A percentile compares a stretch with the other conserved stretches of the same genome.
Conservation (phyloP, 164 flowering plant genomes). For the Aristolochia californica region DNA sequence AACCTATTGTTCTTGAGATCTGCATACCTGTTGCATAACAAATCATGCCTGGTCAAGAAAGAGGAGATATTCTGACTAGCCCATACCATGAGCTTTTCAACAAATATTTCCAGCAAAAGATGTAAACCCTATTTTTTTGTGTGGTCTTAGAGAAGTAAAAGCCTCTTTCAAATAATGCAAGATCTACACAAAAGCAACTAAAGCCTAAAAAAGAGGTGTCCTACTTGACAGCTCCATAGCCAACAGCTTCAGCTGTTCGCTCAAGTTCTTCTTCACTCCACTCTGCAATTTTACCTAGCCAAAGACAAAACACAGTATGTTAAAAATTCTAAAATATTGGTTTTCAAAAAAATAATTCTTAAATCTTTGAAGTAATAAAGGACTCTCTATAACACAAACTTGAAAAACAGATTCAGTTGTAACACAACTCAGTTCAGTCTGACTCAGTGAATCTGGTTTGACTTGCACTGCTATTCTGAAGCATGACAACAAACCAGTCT, state of each 20-base stretch:
- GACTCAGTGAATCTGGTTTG: too few relatives aligned
- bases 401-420: too few relatives aligned
- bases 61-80: not conserved
- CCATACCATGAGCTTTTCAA: too few relatives aligned
- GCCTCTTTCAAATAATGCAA: not conserved
- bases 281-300: constrained; percentile 55
- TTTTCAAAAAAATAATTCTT: too few relatives aligned
- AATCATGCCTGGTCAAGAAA: not conserved
- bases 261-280: constrained; percentile 83
- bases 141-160: not conserved
- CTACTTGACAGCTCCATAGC: constrained; percentile 99
- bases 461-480: too few relatives aligned
- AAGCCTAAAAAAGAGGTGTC: constrained; percentile 9
- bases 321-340: not conserved
- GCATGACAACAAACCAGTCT: too few relatives aligned
- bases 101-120: not conserved
- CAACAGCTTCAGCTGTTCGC: constrained; percentile 81
- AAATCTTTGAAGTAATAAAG: too few relatives aligned
- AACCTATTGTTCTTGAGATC: constrained; percentile 90
- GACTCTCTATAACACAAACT: too few relatives aligned
- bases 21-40: constrained; percentile 56
- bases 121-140: not conserved
- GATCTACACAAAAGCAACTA: not conserved
- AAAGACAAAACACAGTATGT: constrained; percentile 1
- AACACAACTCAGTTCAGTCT: too few relatives aligned